Evolutionary conservation across 768 basidiomycete species (phyloP).

Genomic region (Galerina marginata): DNA sequence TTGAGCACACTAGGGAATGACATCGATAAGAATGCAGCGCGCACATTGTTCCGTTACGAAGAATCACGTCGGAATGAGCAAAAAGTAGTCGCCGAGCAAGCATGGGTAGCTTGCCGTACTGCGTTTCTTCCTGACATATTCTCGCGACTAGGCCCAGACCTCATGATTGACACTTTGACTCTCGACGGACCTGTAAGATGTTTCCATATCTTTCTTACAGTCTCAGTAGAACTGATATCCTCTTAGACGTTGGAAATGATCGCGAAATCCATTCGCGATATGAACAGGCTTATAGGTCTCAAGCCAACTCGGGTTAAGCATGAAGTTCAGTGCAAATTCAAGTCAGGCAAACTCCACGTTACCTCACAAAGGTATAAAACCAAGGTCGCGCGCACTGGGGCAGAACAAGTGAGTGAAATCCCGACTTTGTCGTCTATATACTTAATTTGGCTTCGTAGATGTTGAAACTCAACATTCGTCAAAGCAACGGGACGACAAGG

Average conservation of each 20-base stretch:
- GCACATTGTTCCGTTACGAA: slow-evolving; percentile 34
- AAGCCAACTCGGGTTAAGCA: slow-evolving; percentile 55
- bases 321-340: slow-evolving; percentile 41
- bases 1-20: slow-evolving; percentile 46
- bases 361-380: slow-evolving; percentile 48
- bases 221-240: not conserved
- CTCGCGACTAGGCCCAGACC: not conserved
- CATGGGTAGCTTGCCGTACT: slow-evolving; percentile 51
- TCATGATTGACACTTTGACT: slow-evolving; percentile 30
- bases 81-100: slow-evolving; percentile 39
- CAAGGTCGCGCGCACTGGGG: slow-evolving; percentile 36
- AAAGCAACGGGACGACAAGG: not conserved
- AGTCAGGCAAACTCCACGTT: slow-evolving; percentile 38
- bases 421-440: not conserved
- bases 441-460: not conserved
- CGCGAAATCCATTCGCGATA: slow-evolving; percentile 43
- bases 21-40: slow-evolving; percentile 32
- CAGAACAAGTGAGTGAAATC: slow-evolving; percentile 30
- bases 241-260: slow-evolving; percentile 40
- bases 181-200: slow-evolving; percentile 32
- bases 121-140: slow-evolving; percentile 29
- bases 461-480: not conserved
- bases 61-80: slow-evolving; percentile 22
- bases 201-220: not conserved
- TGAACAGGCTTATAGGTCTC: slow-evolving; percentile 39